Conservation (phyloP, 176 grass and related monocot species). For the Puya raimondii region DNA sequence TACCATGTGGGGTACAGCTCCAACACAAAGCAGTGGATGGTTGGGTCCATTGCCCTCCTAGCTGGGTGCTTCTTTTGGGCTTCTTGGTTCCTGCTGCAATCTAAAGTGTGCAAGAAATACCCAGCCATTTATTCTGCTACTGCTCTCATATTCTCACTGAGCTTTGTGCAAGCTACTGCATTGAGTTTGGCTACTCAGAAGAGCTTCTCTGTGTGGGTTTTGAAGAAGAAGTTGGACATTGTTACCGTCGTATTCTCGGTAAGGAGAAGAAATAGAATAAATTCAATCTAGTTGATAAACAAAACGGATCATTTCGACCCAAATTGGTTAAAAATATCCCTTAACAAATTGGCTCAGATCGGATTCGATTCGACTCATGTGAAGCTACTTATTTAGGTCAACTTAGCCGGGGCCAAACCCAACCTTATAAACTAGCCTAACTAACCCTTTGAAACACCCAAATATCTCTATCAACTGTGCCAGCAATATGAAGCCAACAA, state of each 20-base stretch:
- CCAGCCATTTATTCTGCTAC: constrained; percentile 38
- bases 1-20: not conserved
- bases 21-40: constrained; percentile 29
- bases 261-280: constrained; percentile 15
- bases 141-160: constrained; percentile 46
- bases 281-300: not conserved
- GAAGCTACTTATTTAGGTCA: too few relatives aligned
- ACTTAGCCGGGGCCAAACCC: too few relatives aligned
- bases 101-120: constrained; percentile 49
- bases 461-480: too few relatives aligned
- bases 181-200: constrained; percentile 30
- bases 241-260: constrained; percentile 48
- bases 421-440: too few relatives aligned
- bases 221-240: constrained; percentile 41
- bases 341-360: too few relatives aligned
- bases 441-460: too few relatives aligned
- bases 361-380: too few relatives aligned
- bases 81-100: constrained; percentile 59
- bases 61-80: constrained; percentile 41
- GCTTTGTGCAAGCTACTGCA: constrained; percentile 47
- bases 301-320: too few relatives aligned
- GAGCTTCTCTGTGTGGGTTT: constrained; percentile 33
- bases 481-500: too few relatives aligned
- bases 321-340: too few relatives aligned
- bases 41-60: constrained; percentile 46